A percentile compares a stretch with the other conserved stretches of the same genome.
Conservation (phyloP, 768 basidiomycete genomes). For the Zangia roseola region DNA sequence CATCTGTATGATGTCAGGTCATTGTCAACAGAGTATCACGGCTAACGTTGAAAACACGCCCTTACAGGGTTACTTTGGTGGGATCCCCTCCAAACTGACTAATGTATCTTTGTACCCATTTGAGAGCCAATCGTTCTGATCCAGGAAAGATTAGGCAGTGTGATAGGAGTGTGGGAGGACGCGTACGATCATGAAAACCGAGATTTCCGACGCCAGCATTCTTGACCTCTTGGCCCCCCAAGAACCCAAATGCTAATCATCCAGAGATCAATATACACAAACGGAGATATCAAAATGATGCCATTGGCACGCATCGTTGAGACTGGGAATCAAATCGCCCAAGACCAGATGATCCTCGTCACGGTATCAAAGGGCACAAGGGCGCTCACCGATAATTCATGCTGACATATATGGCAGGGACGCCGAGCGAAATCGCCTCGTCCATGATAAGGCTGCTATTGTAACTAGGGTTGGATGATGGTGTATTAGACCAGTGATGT, state of each 20-base stretch:
- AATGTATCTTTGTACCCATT: conserved; percentile 63
- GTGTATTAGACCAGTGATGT: conserved; percentile 3
- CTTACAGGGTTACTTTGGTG: conserved; percentile 37
- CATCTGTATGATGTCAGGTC: too few relatives aligned
- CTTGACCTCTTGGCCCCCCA: conserved; percentile 36
- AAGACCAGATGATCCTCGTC: neutral
- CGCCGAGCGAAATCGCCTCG: conserved; percentile 28
- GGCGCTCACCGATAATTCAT: conserved; percentile 40
- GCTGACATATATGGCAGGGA: conserved; percentile 37
- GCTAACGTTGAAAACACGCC: neutral
- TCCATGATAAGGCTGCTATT: conserved; percentile 30
- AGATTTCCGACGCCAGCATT: conserved; percentile 44
- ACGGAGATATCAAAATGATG: neutral
- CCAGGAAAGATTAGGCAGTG: neutral
- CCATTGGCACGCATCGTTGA: conserved; percentile 7
- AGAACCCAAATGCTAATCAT: conserved; percentile 36
- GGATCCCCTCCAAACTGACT: conserved; percentile 57
- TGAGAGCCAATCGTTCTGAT: conserved; percentile 39
- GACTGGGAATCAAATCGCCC: neutral
- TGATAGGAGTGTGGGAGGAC: neutral
- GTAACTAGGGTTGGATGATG: neutral
- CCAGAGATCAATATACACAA: neutral
- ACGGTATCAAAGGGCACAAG: too few relatives aligned
- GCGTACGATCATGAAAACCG: conserved; percentile 46
- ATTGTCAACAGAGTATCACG: neutral